Evolutionary conservation across 305 asterid species (phyloP), one percentile per base, ranked within the genome.

Genomic region (Plantago lanceolata): DNA sequence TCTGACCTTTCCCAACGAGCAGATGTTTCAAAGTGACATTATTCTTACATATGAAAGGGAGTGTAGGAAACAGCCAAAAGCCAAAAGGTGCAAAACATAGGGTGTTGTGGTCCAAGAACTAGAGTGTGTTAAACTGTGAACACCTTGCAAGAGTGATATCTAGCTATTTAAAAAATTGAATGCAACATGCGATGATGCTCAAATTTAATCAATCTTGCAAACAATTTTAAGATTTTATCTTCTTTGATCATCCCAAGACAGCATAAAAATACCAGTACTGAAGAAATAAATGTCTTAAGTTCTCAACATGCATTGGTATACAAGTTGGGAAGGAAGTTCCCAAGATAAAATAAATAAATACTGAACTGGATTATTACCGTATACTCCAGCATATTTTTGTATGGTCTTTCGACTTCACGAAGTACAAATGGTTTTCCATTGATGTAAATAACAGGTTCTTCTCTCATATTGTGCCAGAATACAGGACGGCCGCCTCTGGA

Each of bases 391-490:
- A 92, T 92, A 73, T 92, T 92, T 76, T 92, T 92, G 79, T 89
- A 92, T 29, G 98, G 98, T 66, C 98, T 85, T 82, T 89, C 98
- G 75, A 89, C 96, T 79, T 92, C 98, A 53, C 98, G 98, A 48
- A 92, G 96, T 63, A 92, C 98, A 67, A 92, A 92, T 53, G 98
- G 98, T 74, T 87, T 92, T 73, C 98, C 98, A 50, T 89, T 89
- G 70, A 92, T 89, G 82, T 92, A 92, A 71, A 92, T 80, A 70
- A 92, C 98, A 71, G 98, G 96, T 74, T 92, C 98, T 78, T 92
- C 98, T 79, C 98, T 85, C 98, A 92, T 92, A 75, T 89, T 89
- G 77, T 92, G 98, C 98, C 98, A 89, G 73, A 89, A 79, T 59
- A 92, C 91, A 31, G 96, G 95, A 49, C 88, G 83, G 31, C 93